Conservation (phyloP, 1,284 basidiomycete species). For the Malassezia arunalokei region DNA sequence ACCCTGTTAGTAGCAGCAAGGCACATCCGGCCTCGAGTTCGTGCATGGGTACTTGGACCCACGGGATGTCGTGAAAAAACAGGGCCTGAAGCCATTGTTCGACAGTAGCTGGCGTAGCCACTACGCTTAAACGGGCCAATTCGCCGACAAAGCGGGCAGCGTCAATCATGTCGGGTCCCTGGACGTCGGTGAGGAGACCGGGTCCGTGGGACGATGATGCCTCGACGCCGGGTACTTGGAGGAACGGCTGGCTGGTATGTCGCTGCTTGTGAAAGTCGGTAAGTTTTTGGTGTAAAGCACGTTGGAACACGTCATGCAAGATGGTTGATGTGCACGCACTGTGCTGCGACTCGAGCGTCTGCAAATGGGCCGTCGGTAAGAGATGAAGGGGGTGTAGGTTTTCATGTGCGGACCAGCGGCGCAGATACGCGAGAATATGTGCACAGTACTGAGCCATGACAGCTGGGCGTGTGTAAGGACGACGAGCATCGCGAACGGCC, state of each 20-base stretch:
- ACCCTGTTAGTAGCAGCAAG: constrained; percentile 7
- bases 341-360: neutral
- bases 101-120: neutral
- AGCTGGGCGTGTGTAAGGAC: constrained; percentile 5
- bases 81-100: constrained; percentile 5
- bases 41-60: constrained; percentile 5
- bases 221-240: neutral
- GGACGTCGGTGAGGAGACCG: neutral
- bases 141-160: constrained; percentile 12
- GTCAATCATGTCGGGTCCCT: constrained; percentile 2
- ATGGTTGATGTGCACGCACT: constrained; percentile 1
- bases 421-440: neutral
- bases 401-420: constrained; percentile 4
- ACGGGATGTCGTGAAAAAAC: neutral
- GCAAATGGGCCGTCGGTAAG: neutral
- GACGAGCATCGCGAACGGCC: constrained; percentile 4
- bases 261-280: neutral
- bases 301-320: neutral
- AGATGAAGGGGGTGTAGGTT: neutral
- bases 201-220: neutral
- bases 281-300: neutral
- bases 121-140: neutral
- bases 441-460: constrained; percentile 4
- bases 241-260: neutral
- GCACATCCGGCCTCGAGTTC: constrained; percentile 15